Conservation (phyloP, 805 yeast species). For the Candida pseudofarinosa region DNA sequence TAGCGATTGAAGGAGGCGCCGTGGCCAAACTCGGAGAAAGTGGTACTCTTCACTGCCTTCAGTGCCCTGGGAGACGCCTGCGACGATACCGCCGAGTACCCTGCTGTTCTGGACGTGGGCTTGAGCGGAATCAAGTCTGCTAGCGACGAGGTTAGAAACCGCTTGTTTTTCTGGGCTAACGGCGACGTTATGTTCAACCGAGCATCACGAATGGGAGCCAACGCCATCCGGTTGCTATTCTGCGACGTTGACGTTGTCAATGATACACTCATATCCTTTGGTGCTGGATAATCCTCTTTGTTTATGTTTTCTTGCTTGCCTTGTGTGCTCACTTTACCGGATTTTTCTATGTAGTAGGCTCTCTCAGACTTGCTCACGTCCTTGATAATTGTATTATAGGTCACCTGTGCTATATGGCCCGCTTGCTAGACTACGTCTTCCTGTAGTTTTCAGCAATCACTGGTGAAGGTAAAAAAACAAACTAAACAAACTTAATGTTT, state of each 20-base stretch:
- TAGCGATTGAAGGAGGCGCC: neutral
- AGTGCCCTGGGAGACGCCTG: neutral
- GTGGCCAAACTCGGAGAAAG: constrained; percentile 24
- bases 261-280: neutral
- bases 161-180: constrained; percentile 1
- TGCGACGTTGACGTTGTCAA: constrained; percentile 1
- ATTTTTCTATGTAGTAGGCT: neutral
- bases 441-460: neutral
- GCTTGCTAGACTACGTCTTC: neutral
- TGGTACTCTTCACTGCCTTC: constrained; percentile 6
- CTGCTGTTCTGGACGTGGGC: neutral
- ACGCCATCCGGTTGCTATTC: constrained; percentile 29
- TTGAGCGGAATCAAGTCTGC: constrained; percentile 2
- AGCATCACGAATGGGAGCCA: constrained; percentile 33
- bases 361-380: neutral
- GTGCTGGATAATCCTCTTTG: neutral
- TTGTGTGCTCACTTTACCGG: neutral
- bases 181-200: constrained; percentile 23
- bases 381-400: neutral
- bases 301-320: neutral
- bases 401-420: neutral
- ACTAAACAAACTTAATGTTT: neutral
- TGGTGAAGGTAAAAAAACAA: neutral
- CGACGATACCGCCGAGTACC: neutral
- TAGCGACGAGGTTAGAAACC: constrained; percentile 1